Conservation (phyloP, 768 basidiomycete species). For the Auricularia heimuer region DNA sequence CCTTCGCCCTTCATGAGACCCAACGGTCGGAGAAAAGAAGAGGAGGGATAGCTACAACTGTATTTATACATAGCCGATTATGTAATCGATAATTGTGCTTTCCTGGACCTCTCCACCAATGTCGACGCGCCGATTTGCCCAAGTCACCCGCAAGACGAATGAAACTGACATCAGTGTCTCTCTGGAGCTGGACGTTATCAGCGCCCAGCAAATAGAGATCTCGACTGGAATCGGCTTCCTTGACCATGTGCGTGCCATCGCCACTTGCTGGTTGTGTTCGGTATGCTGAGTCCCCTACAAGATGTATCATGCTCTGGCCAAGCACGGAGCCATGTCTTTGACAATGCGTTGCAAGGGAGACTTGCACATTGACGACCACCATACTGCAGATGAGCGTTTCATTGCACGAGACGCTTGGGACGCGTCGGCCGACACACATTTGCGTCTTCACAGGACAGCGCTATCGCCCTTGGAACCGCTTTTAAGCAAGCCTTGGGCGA, state of each 20-base stretch:
- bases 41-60: not conserved
- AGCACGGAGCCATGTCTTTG: constrained; percentile 91
- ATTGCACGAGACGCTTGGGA: constrained; percentile 6
- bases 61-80: not conserved
- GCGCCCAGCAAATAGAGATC: constrained; percentile 67
- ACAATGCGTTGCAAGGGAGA: constrained; percentile 89
- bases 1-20: not conserved
- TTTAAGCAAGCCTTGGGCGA: constrained; percentile 95
- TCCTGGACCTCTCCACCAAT: not conserved
- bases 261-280: not conserved
- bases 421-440: constrained; percentile 4
- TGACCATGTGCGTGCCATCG: constrained; percentile 64
- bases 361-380: constrained; percentile 96
- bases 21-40: not conserved
- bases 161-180: constrained; percentile 85
- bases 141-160: constrained; percentile 72
- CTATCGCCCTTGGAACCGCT: constrained; percentile 76
- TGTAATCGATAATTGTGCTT: not conserved
- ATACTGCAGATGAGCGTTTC: constrained; percentile 85
- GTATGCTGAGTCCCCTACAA: constrained; percentile 21
- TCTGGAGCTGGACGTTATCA: constrained; percentile 70
- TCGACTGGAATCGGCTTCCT: constrained; percentile 97
- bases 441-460: constrained; percentile 63
- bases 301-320: constrained; percentile 98
- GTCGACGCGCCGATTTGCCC: constrained; percentile 27